Percentiles rank a stretch among this genome's conserved stretches.
Evolutionary conservation across 257 asterid genomes (phyloP).

Genomic region (Solanum corneliomulleri): DNA sequence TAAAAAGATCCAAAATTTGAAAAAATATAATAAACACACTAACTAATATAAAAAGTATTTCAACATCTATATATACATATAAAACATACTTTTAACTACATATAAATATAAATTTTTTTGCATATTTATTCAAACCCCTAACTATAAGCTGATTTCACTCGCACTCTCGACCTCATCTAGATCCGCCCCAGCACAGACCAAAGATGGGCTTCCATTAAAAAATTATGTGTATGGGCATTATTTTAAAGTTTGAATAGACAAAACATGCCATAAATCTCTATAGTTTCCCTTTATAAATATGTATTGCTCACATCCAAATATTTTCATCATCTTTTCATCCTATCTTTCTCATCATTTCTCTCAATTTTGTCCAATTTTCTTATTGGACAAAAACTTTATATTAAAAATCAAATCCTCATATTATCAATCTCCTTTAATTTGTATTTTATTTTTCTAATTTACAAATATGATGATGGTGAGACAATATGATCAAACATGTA

Average conservation of each 20-base stretch:
- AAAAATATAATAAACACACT: too few relatives aligned
- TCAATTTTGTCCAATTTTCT: background rate
- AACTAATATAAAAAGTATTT: too few relatives aligned
- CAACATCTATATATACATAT: background rate
- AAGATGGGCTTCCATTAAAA: background rate
- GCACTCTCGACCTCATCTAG: background rate
- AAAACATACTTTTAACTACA: background rate
- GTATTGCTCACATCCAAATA: background rate
- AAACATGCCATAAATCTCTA: conserved; percentile 27
- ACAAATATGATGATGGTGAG: background rate
- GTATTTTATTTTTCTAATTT: background rate
- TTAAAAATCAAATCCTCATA: background rate
- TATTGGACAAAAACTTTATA: background rate
- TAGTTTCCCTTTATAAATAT: conserved; percentile 21
- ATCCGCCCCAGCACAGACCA: background rate
- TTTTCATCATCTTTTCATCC: background rate
- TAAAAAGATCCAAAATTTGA: rapidly evolving
- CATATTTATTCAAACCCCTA: too few relatives aligned
- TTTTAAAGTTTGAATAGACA: background rate
- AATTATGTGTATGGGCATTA: background rate
- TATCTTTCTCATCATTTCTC: background rate
- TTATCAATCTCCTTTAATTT: background rate
- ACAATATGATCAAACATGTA: background rate
- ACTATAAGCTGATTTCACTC: background rate
- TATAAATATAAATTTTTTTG: background rate